Evolutionary conservation across 179 eudicot species (phyloP).

Genomic region (Carnegiea gigantea): DNA sequence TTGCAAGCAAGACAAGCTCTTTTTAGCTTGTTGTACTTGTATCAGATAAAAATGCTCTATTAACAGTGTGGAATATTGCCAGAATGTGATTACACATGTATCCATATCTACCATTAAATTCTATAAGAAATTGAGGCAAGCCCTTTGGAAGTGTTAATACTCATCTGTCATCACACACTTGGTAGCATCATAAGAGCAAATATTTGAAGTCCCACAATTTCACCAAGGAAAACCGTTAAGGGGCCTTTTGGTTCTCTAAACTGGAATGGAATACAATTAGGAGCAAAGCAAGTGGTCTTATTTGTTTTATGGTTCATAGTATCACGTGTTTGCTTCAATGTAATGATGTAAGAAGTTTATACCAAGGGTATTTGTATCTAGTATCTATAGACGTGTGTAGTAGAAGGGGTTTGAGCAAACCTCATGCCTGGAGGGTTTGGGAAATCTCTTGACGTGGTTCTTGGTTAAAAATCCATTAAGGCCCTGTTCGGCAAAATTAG

Average conservation of each 20-base stretch:
- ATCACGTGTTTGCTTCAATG: neutral
- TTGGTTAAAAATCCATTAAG: neutral
- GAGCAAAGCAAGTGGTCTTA: neutral
- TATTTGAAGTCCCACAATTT: neutral
- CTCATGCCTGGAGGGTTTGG: neutral
- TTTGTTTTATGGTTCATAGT: neutral
- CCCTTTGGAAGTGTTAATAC: neutral
- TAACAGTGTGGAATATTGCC: neutral
- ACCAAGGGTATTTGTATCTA: neutral
- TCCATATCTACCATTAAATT: too few species aligned
- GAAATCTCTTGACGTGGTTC: neutral
- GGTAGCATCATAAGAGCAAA: neutral
- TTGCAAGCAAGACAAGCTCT: neutral
- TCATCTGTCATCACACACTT: neutral
- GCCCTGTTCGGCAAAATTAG: too few species aligned
- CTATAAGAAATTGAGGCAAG: neutral
- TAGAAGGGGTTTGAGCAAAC: neutral
- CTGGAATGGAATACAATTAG: neutral
- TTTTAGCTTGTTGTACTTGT: neutral
- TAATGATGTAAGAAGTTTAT: neutral
- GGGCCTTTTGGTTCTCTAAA: neutral
- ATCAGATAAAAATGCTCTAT: neutral
- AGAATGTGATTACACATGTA: too few species aligned
- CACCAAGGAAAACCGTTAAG: neutral
- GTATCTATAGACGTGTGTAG: neutral